Evolutionary conservation across 805 yeast species (phyloP).

Genomic region (Yarrowia sp.): DNA sequence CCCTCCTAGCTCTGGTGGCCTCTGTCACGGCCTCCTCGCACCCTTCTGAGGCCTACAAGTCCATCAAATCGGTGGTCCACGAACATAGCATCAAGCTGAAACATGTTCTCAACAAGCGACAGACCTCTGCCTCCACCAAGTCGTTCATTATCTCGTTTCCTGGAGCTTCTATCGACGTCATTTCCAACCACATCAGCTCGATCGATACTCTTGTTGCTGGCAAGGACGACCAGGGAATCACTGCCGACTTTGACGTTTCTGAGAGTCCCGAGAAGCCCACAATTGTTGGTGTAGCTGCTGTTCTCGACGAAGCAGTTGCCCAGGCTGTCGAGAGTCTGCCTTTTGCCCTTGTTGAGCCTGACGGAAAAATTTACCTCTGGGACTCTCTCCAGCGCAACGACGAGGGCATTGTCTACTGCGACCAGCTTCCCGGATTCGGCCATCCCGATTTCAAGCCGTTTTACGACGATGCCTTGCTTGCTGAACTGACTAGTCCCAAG

Average conservation of each 20-base stretch:
- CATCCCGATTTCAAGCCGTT: neutral
- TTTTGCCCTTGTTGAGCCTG: constrained; percentile 55
- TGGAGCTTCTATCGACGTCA: neutral
- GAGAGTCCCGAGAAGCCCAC: neutral
- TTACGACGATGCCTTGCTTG: neutral
- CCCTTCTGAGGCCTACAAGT: constrained; percentile 4
- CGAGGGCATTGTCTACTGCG: constrained; percentile 44
- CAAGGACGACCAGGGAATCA: neutral
- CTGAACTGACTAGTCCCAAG: neutral
- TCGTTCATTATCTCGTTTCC: neutral
- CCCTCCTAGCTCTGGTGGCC: neutral
- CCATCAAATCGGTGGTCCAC: neutral
- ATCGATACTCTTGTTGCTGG: neutral
- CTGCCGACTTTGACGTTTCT: neutral
- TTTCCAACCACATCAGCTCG: neutral
- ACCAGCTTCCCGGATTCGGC: constrained; percentile 1
- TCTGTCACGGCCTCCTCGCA: neutral
- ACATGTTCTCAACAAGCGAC: neutral
- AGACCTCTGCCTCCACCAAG: neutral
- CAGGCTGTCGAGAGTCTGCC: neutral
- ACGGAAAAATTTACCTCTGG: constrained; percentile 52
- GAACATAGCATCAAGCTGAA: neutral
- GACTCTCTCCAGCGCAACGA: neutral
- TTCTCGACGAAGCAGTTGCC: neutral
- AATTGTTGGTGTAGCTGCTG: neutral